phyloP scores from a whole-genome alignment of 371 early-diverging fungal genomes.

The Mortierella sp. region DNA sequence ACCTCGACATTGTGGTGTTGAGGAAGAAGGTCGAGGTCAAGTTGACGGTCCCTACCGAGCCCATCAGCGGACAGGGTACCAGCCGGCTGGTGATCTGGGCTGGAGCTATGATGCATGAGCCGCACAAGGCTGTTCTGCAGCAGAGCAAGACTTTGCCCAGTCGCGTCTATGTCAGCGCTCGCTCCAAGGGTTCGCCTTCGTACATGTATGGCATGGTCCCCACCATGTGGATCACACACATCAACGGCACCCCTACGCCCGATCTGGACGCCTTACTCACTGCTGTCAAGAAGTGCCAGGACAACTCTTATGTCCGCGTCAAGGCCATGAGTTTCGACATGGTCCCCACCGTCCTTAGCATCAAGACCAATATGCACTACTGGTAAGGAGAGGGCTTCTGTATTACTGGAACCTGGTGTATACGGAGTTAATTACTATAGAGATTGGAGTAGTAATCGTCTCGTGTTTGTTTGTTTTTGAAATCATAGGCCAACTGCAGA shows the following conservation, averaged over 20 bases:
- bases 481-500: slow-evolving; percentile 63
- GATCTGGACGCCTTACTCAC: slow-evolving; percentile 73
- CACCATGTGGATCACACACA: slow-evolving; percentile 86
- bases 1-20: slow-evolving; percentile 73
- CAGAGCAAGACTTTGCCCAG: slow-evolving; percentile 82
- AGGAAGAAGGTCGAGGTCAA: slow-evolving; percentile 78
- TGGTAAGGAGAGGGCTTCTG: slow-evolving; percentile 66
- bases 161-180: slow-evolving; percentile 79
- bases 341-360: slow-evolving; percentile 81
- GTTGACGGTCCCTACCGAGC: slow-evolving; percentile 70
- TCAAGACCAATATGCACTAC: slow-evolving; percentile 88
- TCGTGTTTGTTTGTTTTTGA: background rate
- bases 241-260: slow-evolving; percentile 72
- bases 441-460: too few relatives aligned
- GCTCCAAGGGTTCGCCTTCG: slow-evolving; percentile 84
- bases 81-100: slow-evolving; percentile 83
- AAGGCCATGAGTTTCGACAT: slow-evolving; percentile 86
- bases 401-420: background rate
- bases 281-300: slow-evolving; percentile 74
- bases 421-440: background rate
- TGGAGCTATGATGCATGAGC: slow-evolving; percentile 78
- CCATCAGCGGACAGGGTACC: slow-evolving; percentile 77
- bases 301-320: slow-evolving; percentile 87
- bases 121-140: slow-evolving; percentile 87
- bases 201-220: slow-evolving; percentile 86